phyloP scores from a whole-genome alignment of 1,139 yeast species.

The Hansenula lynferdii region DNA sequence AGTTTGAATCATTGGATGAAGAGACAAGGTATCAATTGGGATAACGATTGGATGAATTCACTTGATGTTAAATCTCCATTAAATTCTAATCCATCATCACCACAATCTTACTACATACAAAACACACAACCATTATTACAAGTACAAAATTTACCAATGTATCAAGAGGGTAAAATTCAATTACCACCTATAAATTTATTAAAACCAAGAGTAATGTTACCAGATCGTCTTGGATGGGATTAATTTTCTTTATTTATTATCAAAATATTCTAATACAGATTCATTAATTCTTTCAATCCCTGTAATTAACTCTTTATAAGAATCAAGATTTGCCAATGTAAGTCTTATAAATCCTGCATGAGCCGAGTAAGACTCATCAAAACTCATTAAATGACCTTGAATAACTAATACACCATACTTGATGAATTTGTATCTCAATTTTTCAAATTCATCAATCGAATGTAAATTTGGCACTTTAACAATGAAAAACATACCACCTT shows the following conservation, averaged over 20 bases:
- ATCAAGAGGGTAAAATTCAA: constrained; percentile 3
- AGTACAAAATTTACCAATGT: too few relatives aligned
- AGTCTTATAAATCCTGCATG: constrained; percentile 40
- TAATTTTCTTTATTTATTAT: not conserved
- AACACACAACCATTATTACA: too few relatives aligned
- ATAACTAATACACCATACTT: constrained; percentile 43
- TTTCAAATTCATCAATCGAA: constrained; percentile 28
- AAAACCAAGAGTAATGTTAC: not conserved
- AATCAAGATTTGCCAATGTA: constrained; percentile 41
- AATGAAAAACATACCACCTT: constrained; percentile 68
- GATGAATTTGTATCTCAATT: constrained; percentile 30
- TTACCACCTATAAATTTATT: constrained; percentile 7
- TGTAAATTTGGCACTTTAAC: constrained; percentile 28
- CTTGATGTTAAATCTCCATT: not conserved
- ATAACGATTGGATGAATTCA: not conserved
- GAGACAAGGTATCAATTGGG: too few relatives aligned
- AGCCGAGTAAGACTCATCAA: constrained; percentile 26
- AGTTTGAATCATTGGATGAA: too few relatives aligned
- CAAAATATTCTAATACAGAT: constrained; percentile 13
- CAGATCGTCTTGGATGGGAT: too few relatives aligned
- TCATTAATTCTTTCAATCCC: constrained; percentile 37
- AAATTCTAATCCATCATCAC: not conserved
- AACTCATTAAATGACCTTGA: constrained; percentile 43
- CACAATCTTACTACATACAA: not conserved
- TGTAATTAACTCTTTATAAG: constrained; percentile 35